A percentile compares a stretch with the other conserved stretches of the same genome.
Conservation (phyloP, 2,329 filamentous ascomycete genomes). For the Microdochium trichocladiopsis region DNA sequence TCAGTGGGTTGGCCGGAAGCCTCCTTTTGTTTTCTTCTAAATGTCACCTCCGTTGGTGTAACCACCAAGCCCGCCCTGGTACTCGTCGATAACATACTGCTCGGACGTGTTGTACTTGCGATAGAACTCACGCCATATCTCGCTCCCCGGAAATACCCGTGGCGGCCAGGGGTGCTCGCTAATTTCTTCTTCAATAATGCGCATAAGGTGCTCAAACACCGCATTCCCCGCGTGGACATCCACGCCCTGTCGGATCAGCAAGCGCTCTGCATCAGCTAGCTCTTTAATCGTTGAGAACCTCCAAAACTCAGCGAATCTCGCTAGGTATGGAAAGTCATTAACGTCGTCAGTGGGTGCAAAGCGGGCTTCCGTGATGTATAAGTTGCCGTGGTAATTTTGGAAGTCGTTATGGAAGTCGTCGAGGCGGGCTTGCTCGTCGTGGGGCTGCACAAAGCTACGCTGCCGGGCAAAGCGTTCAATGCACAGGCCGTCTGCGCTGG, state of each 20-base stretch:
- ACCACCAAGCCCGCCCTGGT: no score
- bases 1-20: no score
- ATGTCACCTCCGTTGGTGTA: no score
- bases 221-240: background rate
- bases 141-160: background rate
- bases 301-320: background rate
- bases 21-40: no score
- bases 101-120: background rate
- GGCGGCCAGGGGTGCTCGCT: background rate
- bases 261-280: background rate
- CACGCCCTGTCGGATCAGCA: background rate
- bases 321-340: background rate
- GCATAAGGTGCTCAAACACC: background rate
- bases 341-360: no score
- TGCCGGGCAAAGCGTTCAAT: background rate
- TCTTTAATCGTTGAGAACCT: background rate
- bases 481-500: background rate
- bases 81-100: no score
- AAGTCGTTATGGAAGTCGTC: no score
- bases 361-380: no score
- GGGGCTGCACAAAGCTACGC: no score
- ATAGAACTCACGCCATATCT: background rate
- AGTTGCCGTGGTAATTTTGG: no score
- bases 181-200: background rate
- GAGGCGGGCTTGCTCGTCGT: no score